Percentiles rank a stretch among this genome's conserved stretches.
Evolutionary conservation across 176 grass and related monocot species (phyloP).

Genomic region (Bolboschoenus planiculmis): DNA sequence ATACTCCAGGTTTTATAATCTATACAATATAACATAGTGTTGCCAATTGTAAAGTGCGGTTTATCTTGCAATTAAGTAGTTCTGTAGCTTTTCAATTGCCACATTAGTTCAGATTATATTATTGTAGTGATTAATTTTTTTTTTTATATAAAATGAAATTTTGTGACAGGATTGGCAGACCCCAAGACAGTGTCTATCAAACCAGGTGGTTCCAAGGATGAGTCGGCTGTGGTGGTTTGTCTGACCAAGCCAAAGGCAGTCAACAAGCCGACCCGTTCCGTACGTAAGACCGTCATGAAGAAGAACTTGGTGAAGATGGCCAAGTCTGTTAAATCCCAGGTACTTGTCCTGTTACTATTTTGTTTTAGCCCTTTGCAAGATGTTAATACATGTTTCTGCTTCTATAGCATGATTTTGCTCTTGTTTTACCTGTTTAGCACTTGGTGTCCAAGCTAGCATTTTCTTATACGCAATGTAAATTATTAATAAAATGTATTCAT

Average conservation of each 20-base stretch:
- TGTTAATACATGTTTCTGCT: not conserved
- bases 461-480: not conserved
- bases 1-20: no score
- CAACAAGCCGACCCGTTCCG: constrained; percentile 42
- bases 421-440: not conserved
- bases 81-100: not conserved
- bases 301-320: constrained; percentile 92
- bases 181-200: constrained; percentile 59
- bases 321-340: constrained; percentile 81
- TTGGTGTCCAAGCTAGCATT: not conserved
- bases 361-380: not conserved
- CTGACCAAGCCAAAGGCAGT: constrained; percentile 75
- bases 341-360: constrained; percentile 23
- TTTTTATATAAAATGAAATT: no score
- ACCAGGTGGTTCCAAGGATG: constrained; percentile 41
- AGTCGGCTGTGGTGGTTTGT: constrained; percentile 36
- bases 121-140: not conserved
- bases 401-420: not conserved
- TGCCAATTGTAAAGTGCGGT: not conserved
- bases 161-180: constrained; percentile 66
- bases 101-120: not conserved
- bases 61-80: not conserved
- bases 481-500: not conserved
- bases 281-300: constrained; percentile 59
- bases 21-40: no score